phyloP scores from a whole-genome alignment of 768 basidiomycete genomes.

The Coprinopsis sp. region DNA sequence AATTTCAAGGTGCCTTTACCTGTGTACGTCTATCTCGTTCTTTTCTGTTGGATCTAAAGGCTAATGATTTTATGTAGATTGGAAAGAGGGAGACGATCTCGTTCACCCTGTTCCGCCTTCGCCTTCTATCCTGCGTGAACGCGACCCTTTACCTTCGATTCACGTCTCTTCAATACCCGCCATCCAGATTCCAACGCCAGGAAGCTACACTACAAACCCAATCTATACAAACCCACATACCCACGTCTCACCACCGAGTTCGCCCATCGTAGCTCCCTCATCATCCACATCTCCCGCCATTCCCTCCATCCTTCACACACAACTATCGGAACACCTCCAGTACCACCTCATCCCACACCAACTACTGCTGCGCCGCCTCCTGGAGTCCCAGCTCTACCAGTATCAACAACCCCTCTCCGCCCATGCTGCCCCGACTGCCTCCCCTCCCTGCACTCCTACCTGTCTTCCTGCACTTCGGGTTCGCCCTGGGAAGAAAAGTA shows the following conservation, averaged over 20 bases:
- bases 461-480: not conserved
- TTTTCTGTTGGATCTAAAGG: too few relatives aligned
- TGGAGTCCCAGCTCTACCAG: not conserved
- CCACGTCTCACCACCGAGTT: not conserved
- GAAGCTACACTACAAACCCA: too few relatives aligned
- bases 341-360: not conserved
- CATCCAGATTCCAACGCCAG: too few relatives aligned
- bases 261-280: not conserved
- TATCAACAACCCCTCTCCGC: constrained; percentile 4
- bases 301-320: not conserved
- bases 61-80: too few relatives aligned
- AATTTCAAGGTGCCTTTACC: too few relatives aligned
- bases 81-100: too few relatives aligned
- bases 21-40: too few relatives aligned
- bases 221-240: constrained; percentile 3
- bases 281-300: not conserved
- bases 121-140: too few relatives aligned
- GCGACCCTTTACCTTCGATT: too few relatives aligned
- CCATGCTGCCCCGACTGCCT: constrained; percentile 2
- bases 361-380: not conserved
- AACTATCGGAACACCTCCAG: not conserved
- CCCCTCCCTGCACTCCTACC: not conserved
- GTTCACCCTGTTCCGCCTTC: too few relatives aligned
- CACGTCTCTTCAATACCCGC: too few relatives aligned
- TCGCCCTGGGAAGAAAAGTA: constrained; percentile 1